phyloP scores from a whole-genome alignment of 2,329 filamentous ascomycete species.

The Pseudonectria foliicola region DNA sequence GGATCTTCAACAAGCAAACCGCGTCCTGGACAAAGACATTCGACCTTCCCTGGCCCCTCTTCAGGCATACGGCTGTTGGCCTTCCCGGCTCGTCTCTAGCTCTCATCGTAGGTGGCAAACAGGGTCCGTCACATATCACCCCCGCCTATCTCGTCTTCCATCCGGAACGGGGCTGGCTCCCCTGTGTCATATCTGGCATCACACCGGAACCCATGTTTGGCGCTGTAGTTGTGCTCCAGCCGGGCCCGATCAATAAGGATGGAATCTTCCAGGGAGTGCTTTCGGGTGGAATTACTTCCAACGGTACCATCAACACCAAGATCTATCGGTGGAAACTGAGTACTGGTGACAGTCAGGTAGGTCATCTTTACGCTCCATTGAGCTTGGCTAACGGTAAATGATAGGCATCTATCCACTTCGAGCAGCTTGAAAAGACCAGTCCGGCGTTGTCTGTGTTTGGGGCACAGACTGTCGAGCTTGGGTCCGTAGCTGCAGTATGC shows the following conservation, averaged over 20 bases:
- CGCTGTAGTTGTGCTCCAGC: conserved; percentile 29
- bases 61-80: conserved; percentile 61
- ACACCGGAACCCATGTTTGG: conserved; percentile 37
- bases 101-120: conserved; percentile 58
- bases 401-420: conserved; percentile 23
- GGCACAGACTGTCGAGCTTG: conserved; percentile 19
- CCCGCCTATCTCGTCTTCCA: conserved; percentile 47
- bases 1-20: conserved; percentile 54
- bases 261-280: conserved; percentile 51
- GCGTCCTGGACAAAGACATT: conserved; percentile 55
- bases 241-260: conserved; percentile 13
- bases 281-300: conserved; percentile 61
- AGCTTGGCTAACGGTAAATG: background rate
- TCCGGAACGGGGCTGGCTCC: conserved; percentile 39
- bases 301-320: conserved; percentile 56
- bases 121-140: conserved; percentile 39
- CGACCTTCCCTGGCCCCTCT: conserved; percentile 63
- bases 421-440: conserved; percentile 4
- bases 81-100: conserved; percentile 42
- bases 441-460: conserved; percentile 26
- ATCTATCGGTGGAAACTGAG: conserved; percentile 59
- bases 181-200: conserved; percentile 31
- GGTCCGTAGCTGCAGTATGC: conserved; percentile 19
- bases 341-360: conserved; percentile 30
- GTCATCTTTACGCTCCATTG: conserved; percentile 7